These are phyloP conservation scores for Hymenoscyphus linearis DNA, from an alignment of 2,329 filamentous ascomycete genomes.

Conservation along the genomic window DNA sequence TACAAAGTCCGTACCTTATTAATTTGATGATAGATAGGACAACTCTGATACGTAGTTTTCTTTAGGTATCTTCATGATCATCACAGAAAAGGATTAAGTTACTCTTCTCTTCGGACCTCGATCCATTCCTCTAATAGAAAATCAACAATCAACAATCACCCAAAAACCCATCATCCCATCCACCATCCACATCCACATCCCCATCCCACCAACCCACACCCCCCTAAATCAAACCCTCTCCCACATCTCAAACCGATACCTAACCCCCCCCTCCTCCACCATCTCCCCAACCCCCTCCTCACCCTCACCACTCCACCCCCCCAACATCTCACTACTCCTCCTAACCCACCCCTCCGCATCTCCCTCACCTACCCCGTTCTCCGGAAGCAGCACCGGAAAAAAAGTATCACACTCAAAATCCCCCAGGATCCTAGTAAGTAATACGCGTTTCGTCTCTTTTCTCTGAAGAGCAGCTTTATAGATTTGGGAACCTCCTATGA, in stretches of 20 bases:
- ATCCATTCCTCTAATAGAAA: too few species aligned
- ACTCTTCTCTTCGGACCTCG: too few species aligned
- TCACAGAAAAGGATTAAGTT: too few species aligned
- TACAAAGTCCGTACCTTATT: too few species aligned
- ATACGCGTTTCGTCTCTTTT: constrained; percentile 52
- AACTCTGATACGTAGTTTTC: too few species aligned
- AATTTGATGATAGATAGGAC: too few species aligned
- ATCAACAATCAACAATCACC: neutral
- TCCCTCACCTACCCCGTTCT: constrained; percentile 26
- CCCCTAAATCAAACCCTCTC: constrained; percentile 40
- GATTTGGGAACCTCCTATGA: constrained; percentile 87
- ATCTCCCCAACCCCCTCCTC: constrained; percentile 40
- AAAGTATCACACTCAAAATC: constrained; percentile 75
- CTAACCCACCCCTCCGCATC: constrained; percentile 48
- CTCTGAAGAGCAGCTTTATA: constrained; percentile 66
- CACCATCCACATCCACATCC: neutral
- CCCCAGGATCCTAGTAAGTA: constrained; percentile 62
- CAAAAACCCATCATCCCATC: neutral
- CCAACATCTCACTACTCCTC: constrained; percentile 45
- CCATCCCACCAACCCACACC: neutral
- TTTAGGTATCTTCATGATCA: too few species aligned
- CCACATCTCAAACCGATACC: constrained; percentile 72
- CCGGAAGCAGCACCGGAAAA: constrained; percentile 56
- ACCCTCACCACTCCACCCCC: constrained; percentile 61
- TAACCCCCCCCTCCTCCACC: constrained; percentile 57